These are phyloP conservation scores for Pisolithus thermaeus DNA, from an alignment of 1,284 basidiomycete genomes.

Conservation along the genomic window DNA sequence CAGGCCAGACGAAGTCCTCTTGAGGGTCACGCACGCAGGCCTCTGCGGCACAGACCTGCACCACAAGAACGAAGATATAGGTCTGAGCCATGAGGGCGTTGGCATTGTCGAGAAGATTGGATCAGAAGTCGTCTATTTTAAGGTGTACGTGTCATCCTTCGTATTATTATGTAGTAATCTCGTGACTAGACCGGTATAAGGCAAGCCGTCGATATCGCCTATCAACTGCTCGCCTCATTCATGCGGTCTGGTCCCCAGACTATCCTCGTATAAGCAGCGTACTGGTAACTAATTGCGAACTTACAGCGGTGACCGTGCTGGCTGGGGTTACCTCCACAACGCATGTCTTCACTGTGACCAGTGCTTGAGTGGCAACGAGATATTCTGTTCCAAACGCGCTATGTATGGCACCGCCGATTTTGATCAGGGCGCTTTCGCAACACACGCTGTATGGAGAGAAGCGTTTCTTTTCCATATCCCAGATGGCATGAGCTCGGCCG, in stretches of 20 bases:
- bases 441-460: slow-evolving; percentile 29
- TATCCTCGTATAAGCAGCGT: too few species aligned
- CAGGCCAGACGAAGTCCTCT: slow-evolving; percentile 29
- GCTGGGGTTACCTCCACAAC: slow-evolving; percentile 26
- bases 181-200: too few species aligned
- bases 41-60: slow-evolving; percentile 48
- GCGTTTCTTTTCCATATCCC: slow-evolving; percentile 31
- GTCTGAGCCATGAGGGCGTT: slow-evolving; percentile 34
- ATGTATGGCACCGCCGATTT: slow-evolving; percentile 19
- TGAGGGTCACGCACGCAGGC: slow-evolving; percentile 37
- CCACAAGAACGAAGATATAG: slow-evolving; percentile 25
- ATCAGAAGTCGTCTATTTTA: slow-evolving; percentile 24
- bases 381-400: slow-evolving; percentile 21
- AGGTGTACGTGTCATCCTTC: slow-evolving; percentile 15
- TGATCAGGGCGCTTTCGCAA: slow-evolving; percentile 31
- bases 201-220: too few species aligned
- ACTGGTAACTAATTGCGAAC: background rate
- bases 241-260: too few species aligned
- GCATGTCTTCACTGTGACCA: slow-evolving; percentile 24
- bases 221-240: too few species aligned
- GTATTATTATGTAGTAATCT: too few species aligned
- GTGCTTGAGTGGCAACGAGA: slow-evolving; percentile 26
- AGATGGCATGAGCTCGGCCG: slow-evolving; percentile 23
- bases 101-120: slow-evolving; percentile 29
- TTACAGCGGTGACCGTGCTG: slow-evolving; percentile 25